Evolutionary conservation across 441 rosid genomes (phyloP), one percentile per base, ranked within the genome.

Genomic region (Raphanus hybrid): DNA sequence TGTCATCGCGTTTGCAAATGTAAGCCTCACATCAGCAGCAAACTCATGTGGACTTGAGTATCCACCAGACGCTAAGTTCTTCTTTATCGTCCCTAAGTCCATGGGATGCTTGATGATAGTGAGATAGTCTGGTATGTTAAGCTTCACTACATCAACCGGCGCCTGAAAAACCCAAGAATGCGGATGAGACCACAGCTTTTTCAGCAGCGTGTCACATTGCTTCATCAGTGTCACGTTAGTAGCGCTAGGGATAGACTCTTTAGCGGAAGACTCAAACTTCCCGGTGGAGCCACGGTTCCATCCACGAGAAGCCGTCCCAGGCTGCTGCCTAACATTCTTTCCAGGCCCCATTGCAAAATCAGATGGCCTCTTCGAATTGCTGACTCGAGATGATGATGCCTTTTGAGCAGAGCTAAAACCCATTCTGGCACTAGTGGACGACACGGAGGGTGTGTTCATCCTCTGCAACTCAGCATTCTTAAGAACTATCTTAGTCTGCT

Each of bases 1-100:
- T 8, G 87, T 88, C 92, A 85, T 90, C 64, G 94, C 91, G 80
- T 90, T 90, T 65, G 76, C 77, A 74, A 90, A 90, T 11, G 92
- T 88, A 55, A 88, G 91, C 75, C 87, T 85, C 72, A 87, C 90
- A 69, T 90, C 94, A 80, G 85, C 80, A 72, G 75, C 83, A 78
- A 90, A 87, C 74, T 90, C 94, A 80, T 78, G 73, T 4, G 89
- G 92, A 79, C 85, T 87, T 58, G 87, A 83, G 78, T 90, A 90
- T 23, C 74, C 62, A 69, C 86, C 86, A 1, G 87, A 76, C 1
- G 82, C 77, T 52, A 88, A 37, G 78, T 87, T 90, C 70, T 69
- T 79, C 69, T 83, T 88, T 18, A 90, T 41, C 4, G 94, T 85
- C 67, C 94, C 92, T 4, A 90, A 83, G 81, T 90, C 94, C 94